Conservation (phyloP, 208 protist genomes). For the Trichomonas tenax region DNA sequence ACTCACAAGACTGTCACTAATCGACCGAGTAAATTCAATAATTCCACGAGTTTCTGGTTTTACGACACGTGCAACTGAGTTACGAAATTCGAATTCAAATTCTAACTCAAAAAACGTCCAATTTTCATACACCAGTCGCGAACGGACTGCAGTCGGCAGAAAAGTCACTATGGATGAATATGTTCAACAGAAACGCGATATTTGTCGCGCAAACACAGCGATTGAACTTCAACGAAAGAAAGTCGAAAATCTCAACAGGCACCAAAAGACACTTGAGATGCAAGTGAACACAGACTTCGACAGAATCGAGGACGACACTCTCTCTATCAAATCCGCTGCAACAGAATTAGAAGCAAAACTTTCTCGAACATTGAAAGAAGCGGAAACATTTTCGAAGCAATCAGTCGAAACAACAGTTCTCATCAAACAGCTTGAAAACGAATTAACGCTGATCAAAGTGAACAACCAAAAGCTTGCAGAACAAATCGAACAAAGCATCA, state of each 20-base stretch:
- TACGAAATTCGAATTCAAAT: too few relatives aligned
- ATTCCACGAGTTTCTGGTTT: not conserved
- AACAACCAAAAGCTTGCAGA: not conserved
- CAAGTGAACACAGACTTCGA: not conserved
- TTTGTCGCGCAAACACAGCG: not conserved
- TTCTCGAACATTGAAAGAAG: not conserved
- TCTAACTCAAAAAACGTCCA: not conserved
- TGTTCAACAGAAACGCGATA: not conserved
- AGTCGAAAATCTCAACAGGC: not conserved
- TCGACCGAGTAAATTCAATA: not conserved
- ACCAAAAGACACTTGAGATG: not conserved
- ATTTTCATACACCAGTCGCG: not conserved
- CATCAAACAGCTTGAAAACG: not conserved
- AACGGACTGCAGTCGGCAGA: not conserved
- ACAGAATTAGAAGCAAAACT: not conserved
- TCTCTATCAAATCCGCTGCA: not conserved
- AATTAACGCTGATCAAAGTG: not conserved
- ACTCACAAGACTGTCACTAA: not conserved
- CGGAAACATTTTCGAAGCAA: not conserved
- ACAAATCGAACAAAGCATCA: not conserved
- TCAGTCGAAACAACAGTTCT: not conserved
- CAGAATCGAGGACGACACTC: not conserved
- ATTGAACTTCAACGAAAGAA: not conserved
- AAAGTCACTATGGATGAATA: not conserved
- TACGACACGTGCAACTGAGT: not conserved